Conservation (phyloP, 176 grass and related monocot genomes). For the Musa schizocarpa region DNA sequence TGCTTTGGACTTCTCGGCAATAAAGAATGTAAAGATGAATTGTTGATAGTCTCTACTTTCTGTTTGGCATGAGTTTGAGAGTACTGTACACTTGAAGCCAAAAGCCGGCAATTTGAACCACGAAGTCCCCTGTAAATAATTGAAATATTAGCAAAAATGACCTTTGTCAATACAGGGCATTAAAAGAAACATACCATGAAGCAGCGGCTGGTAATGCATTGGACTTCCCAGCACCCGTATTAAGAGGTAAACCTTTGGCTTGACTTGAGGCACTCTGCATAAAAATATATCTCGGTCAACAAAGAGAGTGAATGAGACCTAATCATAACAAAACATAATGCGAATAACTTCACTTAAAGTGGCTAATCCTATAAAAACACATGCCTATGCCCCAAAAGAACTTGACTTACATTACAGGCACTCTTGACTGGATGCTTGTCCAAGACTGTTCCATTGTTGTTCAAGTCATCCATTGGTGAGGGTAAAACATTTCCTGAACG, state of each 20-base stretch:
- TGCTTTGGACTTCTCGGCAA: constrained; percentile 34
- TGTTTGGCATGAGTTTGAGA: constrained; percentile 43
- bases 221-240: constrained; percentile 58
- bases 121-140: constrained; percentile 54
- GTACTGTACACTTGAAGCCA: constrained; percentile 27
- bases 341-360: not conserved
- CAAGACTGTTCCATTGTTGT: constrained; percentile 44
- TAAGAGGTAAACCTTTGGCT: constrained; percentile 58
- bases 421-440: constrained; percentile 60
- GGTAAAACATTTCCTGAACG: constrained; percentile 73
- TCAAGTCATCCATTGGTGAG: constrained; percentile 69
- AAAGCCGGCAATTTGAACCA: constrained; percentile 39
- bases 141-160: not conserved
- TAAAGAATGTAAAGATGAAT: constrained; percentile 33
- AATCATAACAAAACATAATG: constrained; percentile 1
- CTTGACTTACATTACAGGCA: constrained; percentile 49
- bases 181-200: constrained; percentile 60
- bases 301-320: constrained; percentile 9
- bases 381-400: not conserved
- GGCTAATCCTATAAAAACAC: not conserved
- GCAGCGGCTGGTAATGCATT: constrained; percentile 58
- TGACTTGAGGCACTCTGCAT: constrained; percentile 46
- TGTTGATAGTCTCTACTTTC: constrained; percentile 46
- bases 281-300: not conserved
- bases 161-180: not conserved